phyloP scores from a whole-genome alignment of 2,329 filamentous ascomycete species.

The Fusarium hainanense region DNA sequence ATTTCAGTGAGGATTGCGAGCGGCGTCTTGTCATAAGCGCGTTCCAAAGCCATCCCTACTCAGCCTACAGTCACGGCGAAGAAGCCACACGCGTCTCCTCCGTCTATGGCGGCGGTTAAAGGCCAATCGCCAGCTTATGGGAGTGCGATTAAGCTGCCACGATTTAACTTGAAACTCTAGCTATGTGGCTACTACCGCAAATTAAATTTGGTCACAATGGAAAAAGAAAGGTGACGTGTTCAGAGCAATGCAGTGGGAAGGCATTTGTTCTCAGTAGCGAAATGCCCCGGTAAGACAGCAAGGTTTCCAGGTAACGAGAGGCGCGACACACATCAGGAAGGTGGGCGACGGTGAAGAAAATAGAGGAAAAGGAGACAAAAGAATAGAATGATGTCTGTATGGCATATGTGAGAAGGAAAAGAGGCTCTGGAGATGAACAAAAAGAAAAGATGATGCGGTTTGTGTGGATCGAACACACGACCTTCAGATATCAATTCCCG shows the following conservation, averaged over 20 bases:
- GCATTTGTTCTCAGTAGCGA: neutral
- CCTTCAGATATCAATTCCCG: constrained; percentile 25
- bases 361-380: no score
- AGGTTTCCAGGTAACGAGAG: neutral
- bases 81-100: neutral
- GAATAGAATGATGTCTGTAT: no score
- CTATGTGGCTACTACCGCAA: accelerated
- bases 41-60: neutral
- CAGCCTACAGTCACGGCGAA: neutral
- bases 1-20: neutral
- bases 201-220: neutral
- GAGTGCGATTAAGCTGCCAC: neutral
- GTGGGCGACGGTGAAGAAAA: neutral
- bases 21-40: neutral
- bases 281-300: neutral
- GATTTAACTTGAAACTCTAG: neutral
- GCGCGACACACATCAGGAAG: neutral
- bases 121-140: neutral
- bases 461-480: constrained; percentile 36
- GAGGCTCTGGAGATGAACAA: no score
- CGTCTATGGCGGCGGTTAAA: neutral
- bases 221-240: neutral
- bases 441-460: constrained; percentile 4
- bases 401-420: no score
- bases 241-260: neutral